Conservation (phyloP, 192 early-diverging fungal genomes). For the Endogone sp. region DNA sequence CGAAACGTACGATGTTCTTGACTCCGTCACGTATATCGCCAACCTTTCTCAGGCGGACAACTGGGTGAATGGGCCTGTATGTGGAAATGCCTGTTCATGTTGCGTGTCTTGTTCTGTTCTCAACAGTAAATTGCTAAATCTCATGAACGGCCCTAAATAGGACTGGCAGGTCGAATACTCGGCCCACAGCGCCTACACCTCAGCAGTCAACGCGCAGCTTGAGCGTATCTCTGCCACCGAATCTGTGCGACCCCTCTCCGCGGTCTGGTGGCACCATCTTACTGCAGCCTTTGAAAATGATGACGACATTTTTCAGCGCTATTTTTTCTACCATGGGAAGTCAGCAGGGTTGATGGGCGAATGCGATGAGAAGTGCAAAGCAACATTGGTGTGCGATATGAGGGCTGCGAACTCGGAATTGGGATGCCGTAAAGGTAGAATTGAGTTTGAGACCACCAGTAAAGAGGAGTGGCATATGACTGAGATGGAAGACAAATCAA, state of each 20-base stretch:
- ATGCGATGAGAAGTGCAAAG: conserved; percentile 19
- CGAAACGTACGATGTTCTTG: conserved; percentile 48
- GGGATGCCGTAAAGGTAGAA: conserved; percentile 10
- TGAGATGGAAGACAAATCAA: neutral
- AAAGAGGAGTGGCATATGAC: neutral
- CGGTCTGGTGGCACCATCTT: conserved; percentile 52
- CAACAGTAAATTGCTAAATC: neutral
- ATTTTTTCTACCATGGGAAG: conserved; percentile 35
- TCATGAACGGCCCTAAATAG: conserved; percentile 11
- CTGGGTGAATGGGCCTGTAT: conserved; percentile 33
- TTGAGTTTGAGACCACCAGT: neutral
- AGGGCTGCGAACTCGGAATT: conserved; percentile 32
- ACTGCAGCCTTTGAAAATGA: conserved; percentile 36
- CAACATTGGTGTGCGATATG: conserved; percentile 25
- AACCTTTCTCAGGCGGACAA: conserved; percentile 35
- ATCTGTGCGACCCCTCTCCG: conserved; percentile 20
- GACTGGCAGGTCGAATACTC: conserved; percentile 52
- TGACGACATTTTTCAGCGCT: conserved; percentile 34
- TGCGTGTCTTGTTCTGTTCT: neutral
- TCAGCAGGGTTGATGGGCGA: conserved; percentile 20
- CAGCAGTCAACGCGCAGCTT: conserved; percentile 4
- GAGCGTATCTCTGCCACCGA: conserved; percentile 19
- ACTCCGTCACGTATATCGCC: conserved; percentile 49
- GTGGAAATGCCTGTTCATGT: conserved; percentile 1
- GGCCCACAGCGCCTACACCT: conserved; percentile 36